A percentile compares a stretch with the other conserved stretches of the same genome.
Evolutionary conservation across 768 basidiomycete species (phyloP).

Genomic region (Mycena rosella): DNA sequence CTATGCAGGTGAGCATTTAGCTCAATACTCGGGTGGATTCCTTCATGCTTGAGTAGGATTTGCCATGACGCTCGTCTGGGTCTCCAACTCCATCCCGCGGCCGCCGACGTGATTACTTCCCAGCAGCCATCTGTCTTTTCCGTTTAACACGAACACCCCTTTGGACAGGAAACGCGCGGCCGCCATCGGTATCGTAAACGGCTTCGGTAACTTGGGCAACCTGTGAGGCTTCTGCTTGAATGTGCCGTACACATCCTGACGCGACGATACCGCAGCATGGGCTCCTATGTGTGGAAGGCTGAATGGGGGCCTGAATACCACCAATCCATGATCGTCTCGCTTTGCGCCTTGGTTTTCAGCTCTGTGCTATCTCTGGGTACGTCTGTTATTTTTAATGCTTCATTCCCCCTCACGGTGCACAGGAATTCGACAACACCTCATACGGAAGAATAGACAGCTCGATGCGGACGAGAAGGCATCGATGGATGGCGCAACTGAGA

Average conservation of each 20-base stretch:
- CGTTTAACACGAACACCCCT: too few species aligned
- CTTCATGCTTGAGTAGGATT: constrained; percentile 46
- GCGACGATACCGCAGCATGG: constrained; percentile 54
- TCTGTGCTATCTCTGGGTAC: constrained; percentile 46
- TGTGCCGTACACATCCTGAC: neutral
- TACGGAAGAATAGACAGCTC: constrained; percentile 60
- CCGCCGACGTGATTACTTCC: constrained; percentile 62
- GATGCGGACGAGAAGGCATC: constrained; percentile 60
- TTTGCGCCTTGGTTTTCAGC: constrained; percentile 36
- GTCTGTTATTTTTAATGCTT: too few species aligned
- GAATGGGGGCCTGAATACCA: constrained; percentile 73
- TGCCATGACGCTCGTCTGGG: constrained; percentile 70
- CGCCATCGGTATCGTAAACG: constrained; percentile 74
- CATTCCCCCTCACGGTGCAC: neutral
- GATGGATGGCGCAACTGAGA: constrained; percentile 58
- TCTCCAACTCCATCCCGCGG: constrained; percentile 69
- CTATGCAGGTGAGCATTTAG: constrained; percentile 49
- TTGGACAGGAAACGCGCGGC: constrained; percentile 59
- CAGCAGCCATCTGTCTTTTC: neutral
- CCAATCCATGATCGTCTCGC: constrained; percentile 67
- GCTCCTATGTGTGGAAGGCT: constrained; percentile 72
- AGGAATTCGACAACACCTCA: constrained; percentile 63
- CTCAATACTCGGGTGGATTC: constrained; percentile 14
- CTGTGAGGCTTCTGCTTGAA: constrained; percentile 52
- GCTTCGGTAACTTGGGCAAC: constrained; percentile 67